These are phyloP conservation scores for Leptographium radiaticola DNA, from an alignment of 2,329 filamentous ascomycete genomes.

Conservation along the genomic window DNA sequence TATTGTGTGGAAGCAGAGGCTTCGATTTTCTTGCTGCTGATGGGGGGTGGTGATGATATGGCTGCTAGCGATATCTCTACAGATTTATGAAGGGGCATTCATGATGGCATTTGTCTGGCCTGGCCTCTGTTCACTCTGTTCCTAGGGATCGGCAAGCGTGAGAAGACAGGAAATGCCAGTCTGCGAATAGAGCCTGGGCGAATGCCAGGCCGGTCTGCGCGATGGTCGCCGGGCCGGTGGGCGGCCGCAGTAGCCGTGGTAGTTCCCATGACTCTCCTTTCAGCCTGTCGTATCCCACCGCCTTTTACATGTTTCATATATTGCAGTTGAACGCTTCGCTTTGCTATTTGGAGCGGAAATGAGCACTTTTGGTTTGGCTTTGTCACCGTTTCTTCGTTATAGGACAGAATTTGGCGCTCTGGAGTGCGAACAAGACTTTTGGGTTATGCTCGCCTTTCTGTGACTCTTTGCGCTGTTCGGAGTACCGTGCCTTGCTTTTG, in stretches of 20 bases:
- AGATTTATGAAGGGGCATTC: neutral
- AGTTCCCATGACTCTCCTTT: neutral
- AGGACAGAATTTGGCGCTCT: conserved; percentile 35
- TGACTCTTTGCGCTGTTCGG: neutral
- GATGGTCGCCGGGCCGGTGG: neutral
- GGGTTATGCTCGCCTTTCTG: neutral
- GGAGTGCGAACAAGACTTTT: conserved; percentile 30
- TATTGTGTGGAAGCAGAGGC: neutral
- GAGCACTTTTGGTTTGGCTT: neutral
- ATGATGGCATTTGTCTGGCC: neutral
- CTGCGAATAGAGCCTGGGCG: neutral
- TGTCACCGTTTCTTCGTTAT: conserved; percentile 19
- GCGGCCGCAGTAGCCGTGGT: neutral
- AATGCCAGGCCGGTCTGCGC: neutral
- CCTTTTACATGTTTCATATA: neutral
- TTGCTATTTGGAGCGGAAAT: neutral
- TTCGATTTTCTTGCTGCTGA: neutral
- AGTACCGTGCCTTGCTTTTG: neutral
- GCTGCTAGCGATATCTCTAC: neutral
- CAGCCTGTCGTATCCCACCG: neutral
- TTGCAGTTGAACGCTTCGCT: conserved; percentile 5
- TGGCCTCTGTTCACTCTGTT: neutral
- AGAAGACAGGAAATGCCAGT: neutral
- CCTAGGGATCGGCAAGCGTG: neutral
- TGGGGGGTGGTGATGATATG: neutral